Conservation (phyloP, 2,329 filamentous ascomycete genomes). For the Calcarisporium arbuscula region DNA sequence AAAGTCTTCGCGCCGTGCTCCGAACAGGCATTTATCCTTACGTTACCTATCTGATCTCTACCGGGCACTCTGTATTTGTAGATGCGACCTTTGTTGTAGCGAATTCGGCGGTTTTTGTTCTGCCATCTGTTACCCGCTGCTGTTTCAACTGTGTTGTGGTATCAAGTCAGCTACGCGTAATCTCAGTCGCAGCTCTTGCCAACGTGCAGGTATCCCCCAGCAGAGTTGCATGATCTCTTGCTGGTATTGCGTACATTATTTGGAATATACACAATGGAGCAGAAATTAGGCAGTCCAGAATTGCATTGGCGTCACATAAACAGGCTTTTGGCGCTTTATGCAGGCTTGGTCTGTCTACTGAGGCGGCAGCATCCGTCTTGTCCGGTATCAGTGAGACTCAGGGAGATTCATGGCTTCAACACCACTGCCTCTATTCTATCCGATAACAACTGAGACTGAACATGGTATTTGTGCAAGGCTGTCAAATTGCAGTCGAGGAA, state of each 20-base stretch:
- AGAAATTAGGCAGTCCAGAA: background rate
- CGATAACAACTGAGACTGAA: background rate
- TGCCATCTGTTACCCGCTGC: slow-evolving; percentile 4
- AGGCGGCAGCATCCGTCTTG: background rate
- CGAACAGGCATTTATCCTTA: slow-evolving; percentile 1
- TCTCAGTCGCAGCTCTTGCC: slow-evolving; percentile 2
- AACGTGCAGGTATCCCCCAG: slow-evolving; percentile 1
- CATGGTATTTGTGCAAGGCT: slow-evolving; percentile 2
- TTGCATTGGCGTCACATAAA: background rate
- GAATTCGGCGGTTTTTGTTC: slow-evolving; percentile 5
- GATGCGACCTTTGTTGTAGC: slow-evolving; percentile 1
- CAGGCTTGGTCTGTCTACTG: slow-evolving; percentile 1
- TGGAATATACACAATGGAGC: slow-evolving; percentile 3
- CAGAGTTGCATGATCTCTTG: slow-evolving; percentile 1
- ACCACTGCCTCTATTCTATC: slow-evolving; percentile 1
- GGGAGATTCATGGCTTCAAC: slow-evolving; percentile 3
- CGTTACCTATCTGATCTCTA: slow-evolving; percentile 3
- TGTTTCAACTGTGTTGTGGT: slow-evolving; percentile 3
- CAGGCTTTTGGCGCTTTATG: slow-evolving; percentile 2
- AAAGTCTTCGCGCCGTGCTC: slow-evolving; percentile 3
- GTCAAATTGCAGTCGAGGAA: slow-evolving; percentile 1
- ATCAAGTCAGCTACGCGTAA: background rate
- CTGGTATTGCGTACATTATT: slow-evolving; percentile 1
- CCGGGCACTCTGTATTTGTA: background rate
- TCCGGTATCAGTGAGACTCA: background rate